Percentiles rank a stretch among this genome's conserved stretches.
Conservation (phyloP, 2,329 filamentous ascomycete species). For the Huntiella abstrusa region DNA sequence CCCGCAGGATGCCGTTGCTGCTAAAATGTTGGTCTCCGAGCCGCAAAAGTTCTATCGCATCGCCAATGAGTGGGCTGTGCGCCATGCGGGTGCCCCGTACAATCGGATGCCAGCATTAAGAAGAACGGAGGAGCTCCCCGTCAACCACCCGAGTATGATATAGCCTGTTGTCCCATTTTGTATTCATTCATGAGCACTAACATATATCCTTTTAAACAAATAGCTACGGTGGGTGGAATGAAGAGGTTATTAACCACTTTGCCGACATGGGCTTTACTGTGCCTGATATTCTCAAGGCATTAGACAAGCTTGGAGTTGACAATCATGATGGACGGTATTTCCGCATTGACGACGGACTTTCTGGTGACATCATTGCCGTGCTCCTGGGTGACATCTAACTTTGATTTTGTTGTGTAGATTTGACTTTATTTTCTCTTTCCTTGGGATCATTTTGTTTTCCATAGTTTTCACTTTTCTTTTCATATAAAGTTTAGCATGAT, state of each 20-base stretch:
- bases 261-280: constrained; percentile 82
- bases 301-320: constrained; percentile 34
- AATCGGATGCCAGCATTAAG: constrained; percentile 6
- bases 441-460: too few relatives aligned
- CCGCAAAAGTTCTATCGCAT: constrained; percentile 63
- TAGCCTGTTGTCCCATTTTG: too few relatives aligned
- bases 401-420: too few relatives aligned
- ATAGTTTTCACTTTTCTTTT: too few relatives aligned
- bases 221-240: constrained; percentile 78
- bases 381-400: constrained; percentile 57
- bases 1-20: constrained; percentile 90
- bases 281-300: constrained; percentile 50
- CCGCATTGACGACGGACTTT: constrained; percentile 72
- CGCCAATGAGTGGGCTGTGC: constrained; percentile 79
- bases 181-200: too few relatives aligned
- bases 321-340: constrained; percentile 61
- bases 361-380: constrained; percentile 74
- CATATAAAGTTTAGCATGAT: too few relatives aligned
- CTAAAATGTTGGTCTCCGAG: constrained; percentile 66
- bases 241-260: constrained; percentile 65
- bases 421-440: too few relatives aligned
- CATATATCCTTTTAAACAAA: not conserved
- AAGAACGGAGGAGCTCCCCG: too few relatives aligned
- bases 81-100: constrained; percentile 53
- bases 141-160: too few relatives aligned